A percentile compares a stretch with the other conserved stretches of the same genome.
Evolutionary conservation across 2,329 filamentous ascomycete genomes (phyloP).

Genomic region (Uncinocarpus reesii): DNA sequence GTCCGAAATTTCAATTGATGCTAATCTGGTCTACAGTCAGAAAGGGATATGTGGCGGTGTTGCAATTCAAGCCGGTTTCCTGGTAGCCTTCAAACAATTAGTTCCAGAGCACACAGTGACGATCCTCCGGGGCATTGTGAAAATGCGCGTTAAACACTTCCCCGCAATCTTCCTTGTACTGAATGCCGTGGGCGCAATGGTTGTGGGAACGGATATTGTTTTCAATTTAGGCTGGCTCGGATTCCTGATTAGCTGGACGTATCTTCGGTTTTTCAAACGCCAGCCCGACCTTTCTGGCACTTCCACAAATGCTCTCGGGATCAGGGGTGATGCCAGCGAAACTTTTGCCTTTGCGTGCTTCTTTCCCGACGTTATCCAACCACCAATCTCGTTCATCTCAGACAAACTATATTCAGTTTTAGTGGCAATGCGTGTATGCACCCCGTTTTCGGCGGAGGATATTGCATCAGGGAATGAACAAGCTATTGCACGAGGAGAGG

Average conservation of each 20-base stretch:
- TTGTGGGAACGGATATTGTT: constrained; percentile 62
- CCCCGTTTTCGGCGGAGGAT: constrained; percentile 73
- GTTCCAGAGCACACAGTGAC: constrained; percentile 95
- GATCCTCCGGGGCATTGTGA: constrained; percentile 76
- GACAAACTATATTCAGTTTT: constrained; percentile 64
- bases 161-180: constrained; percentile 66
- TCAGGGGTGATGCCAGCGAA: constrained; percentile 87
- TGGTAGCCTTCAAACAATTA: constrained; percentile 95
- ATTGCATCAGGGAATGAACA: constrained; percentile 63
- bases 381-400: constrained; percentile 61
- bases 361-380: constrained; percentile 77
- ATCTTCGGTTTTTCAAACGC: constrained; percentile 85
- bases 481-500: constrained; percentile 55
- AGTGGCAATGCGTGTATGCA: constrained; percentile 66
- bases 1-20: background rate
- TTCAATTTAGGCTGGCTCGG: constrained; percentile 70
- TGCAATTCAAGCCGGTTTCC: constrained; percentile 81
- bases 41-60: constrained; percentile 82
- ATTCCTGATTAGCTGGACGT: constrained; percentile 83
- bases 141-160: constrained; percentile 75
- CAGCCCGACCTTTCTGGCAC: constrained; percentile 47
- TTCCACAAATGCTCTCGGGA: constrained; percentile 44
- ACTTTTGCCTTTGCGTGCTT: constrained; percentile 94
- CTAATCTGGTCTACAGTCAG: constrained; percentile 41
- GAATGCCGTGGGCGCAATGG: constrained; percentile 54